phyloP scores from a whole-genome alignment of 768 basidiomycete species.

The Exidia glandulosa region DNA sequence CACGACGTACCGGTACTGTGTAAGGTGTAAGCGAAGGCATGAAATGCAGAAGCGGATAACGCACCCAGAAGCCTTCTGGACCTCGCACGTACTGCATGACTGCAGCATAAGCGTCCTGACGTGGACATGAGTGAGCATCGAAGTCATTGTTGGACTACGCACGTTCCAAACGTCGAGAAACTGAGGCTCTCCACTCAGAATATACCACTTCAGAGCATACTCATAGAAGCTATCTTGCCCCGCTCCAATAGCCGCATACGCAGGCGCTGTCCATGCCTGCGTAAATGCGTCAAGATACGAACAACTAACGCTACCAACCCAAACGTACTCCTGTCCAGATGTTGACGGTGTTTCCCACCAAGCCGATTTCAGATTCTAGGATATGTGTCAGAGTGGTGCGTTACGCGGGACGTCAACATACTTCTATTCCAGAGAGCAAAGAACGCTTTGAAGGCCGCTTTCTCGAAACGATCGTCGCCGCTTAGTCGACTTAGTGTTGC shows the following conservation, averaged over 20 bases:
- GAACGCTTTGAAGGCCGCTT: slow-evolving; percentile 80
- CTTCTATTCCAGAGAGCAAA: slow-evolving; percentile 87
- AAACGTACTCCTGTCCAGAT: slow-evolving; percentile 68
- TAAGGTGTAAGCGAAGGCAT: background rate
- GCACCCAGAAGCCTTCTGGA: slow-evolving; percentile 80
- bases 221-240: slow-evolving; percentile 96
- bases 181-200: slow-evolving; percentile 74
- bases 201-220: slow-evolving; percentile 87
- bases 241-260: slow-evolving; percentile 76
- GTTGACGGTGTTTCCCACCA: slow-evolving; percentile 85
- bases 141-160: background rate
- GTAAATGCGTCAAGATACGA: background rate
- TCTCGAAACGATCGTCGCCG: slow-evolving; percentile 82
- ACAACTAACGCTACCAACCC: background rate
- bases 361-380: slow-evolving; percentile 56
- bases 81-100: slow-evolving; percentile 80
- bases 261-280: slow-evolving; percentile 67
- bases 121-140: background rate
- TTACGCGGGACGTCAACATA: background rate
- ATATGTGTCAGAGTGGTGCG: background rate
- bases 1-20: background rate
- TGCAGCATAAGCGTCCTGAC: slow-evolving; percentile 60
- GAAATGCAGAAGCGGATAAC: slow-evolving; percentile 10
- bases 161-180: slow-evolving; percentile 67
- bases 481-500: slow-evolving; percentile 86